A percentile compares a stretch with the other conserved stretches of the same genome.
These are phyloP conservation scores for Penicillium herquei DNA, from an alignment of 495 filamentous ascomycete genomes.

Conservation along the genomic window DNA sequence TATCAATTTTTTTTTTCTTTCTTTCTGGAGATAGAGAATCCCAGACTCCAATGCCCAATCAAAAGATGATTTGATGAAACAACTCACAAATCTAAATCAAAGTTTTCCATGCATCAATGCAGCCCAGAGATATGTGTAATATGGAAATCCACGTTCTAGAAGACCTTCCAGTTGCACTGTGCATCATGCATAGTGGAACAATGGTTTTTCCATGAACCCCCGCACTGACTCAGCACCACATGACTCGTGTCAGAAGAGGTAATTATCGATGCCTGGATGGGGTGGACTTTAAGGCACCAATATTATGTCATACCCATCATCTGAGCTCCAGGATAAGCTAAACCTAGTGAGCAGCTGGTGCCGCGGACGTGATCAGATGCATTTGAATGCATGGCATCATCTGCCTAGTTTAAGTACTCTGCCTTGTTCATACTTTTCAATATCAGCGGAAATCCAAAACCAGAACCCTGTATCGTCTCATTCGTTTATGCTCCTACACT, in stretches of 20 bases:
- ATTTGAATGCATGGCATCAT: neutral
- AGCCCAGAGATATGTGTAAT: no score
- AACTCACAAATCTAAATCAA: no score
- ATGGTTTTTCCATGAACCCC: neutral
- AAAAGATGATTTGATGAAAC: no score
- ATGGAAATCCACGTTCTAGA: no score
- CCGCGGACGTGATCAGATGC: conserved; percentile 21
- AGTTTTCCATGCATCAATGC: no score
- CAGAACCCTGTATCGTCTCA: neutral
- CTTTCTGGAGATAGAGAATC: no score
- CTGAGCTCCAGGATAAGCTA: neutral
- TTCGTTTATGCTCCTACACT: no score
- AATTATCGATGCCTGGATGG: neutral
- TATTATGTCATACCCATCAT: conserved; percentile 8
- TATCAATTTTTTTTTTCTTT: no score
- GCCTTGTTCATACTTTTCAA: no score
- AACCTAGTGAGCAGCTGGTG: neutral
- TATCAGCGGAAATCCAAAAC: neutral
- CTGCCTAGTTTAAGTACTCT: neutral
- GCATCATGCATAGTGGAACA: neutral
- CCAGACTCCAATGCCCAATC: no score
- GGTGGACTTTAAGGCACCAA: neutral
- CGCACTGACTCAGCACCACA: conserved; percentile 6
- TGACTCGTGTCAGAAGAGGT: conserved; percentile 8
- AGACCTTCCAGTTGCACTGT: neutral